Percentiles rank a stretch among this genome's conserved stretches.
These are phyloP conservation scores for Grosmannia clavigera DNA, from an alignment of 2,329 filamentous ascomycete genomes.

Conservation along the genomic window DNA sequence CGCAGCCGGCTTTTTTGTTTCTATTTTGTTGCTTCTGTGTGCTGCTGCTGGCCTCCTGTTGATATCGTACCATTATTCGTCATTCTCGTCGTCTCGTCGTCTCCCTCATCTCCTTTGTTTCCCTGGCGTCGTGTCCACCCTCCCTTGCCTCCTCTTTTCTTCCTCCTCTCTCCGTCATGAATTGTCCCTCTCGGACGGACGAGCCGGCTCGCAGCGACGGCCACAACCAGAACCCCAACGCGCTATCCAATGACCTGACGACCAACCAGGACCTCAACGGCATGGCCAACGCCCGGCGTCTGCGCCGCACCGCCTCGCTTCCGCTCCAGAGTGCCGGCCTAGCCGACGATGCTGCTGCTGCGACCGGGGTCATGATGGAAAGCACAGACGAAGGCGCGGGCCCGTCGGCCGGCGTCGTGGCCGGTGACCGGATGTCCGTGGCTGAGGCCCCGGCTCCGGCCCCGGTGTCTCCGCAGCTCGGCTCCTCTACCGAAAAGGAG, in stretches of 20 bases:
- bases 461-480: neutral
- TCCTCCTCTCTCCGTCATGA: constrained; percentile 5
- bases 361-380: neutral
- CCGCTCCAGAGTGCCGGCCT: constrained; percentile 17
- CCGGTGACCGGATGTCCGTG: neutral
- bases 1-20: too few relatives aligned
- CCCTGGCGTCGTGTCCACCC: neutral
- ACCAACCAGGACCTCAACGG: constrained; percentile 44
- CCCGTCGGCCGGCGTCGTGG: neutral
- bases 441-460: neutral
- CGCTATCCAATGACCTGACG: constrained; percentile 41
- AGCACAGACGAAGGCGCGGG: constrained; percentile 6
- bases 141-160: neutral
- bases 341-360: constrained; percentile 7
- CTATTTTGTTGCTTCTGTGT: too few relatives aligned
- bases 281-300: constrained; percentile 30
- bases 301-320: constrained; percentile 11
- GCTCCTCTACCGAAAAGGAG: neutral
- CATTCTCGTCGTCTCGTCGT: neutral
- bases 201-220: constrained; percentile 26
- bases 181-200: constrained; percentile 22
- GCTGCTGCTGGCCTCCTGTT: too few relatives aligned
- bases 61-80: neutral
- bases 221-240: constrained; percentile 43
- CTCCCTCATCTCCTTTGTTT: neutral